Base-by-base conservation (phyloP, 768 basidiomycete species). In the Chalciporus sphaerocephalus region DNA sequence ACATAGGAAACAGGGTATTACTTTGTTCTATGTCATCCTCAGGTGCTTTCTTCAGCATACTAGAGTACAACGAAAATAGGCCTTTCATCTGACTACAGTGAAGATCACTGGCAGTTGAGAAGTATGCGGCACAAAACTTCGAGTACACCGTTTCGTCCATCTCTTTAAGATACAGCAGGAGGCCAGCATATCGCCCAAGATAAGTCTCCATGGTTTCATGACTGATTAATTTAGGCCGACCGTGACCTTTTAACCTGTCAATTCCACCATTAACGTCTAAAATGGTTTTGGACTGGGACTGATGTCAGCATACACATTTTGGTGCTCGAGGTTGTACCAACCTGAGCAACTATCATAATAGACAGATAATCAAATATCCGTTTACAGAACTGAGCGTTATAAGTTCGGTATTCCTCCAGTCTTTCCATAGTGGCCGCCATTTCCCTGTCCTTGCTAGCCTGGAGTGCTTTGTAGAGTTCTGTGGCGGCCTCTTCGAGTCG, bases 351-450 rank as follows among this genome's bases (percentile, higher is more conserved):
- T 66, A 92, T 89, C 81, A 94, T 88, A 61, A 97, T 89, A 11
- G 85, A 80, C 30, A 97, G 70, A 66, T 89, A 97, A 58, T 97
- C 95, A 39, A 85, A 74, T 33, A 97, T 64, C 20, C 95, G 79
- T 62, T 94, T 94, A 72, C 91, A 93, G 68, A 98, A 98, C 60
- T 97, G 94, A 5, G 74, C 64, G 51, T 95, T 95, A 60, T 93
- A 81, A 2, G 87, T 92, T 48, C 80, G 77, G 60, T 98, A 98
- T 64, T 97, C 95, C 50, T 85, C 81, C 50, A 96, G 70, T 21
- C 93, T 74, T 66, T 93, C 93, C 79, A 94, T 94, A 0, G 92
- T 93, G 6, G 93, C 93, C n/a, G 93, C 92, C 84, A 97, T 95
- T 58, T 95, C 95, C 55, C 87, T 86, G 59, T 97, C 95, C 52